These are phyloP conservation scores for Colletotrichum higginsianum DNA, from an alignment of 2,329 filamentous ascomycete species.

Conservation along the genomic window DNA sequence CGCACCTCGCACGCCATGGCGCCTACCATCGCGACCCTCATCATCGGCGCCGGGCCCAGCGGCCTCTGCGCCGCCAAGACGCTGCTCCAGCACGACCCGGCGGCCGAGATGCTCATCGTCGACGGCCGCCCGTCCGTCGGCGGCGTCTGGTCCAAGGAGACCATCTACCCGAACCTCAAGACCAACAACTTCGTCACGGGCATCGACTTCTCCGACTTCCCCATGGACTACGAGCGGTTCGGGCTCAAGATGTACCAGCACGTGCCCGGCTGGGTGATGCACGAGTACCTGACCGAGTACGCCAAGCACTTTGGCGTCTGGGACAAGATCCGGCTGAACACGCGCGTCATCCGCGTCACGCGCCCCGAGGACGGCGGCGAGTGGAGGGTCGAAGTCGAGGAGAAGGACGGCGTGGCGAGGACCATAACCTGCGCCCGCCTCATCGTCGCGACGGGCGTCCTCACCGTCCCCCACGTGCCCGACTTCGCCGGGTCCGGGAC, in stretches of 20 bases:
- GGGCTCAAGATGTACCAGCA: slow-evolving; percentile 55
- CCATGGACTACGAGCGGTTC: slow-evolving; percentile 50
- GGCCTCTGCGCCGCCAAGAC: slow-evolving; percentile 65
- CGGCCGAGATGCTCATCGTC: slow-evolving; percentile 57
- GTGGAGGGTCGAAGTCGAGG: slow-evolving; percentile 47
- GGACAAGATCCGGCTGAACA: slow-evolving; percentile 63
- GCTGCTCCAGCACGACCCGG: slow-evolving; percentile 59
- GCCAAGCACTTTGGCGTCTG: slow-evolving; percentile 67
- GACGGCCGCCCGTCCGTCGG: slow-evolving; percentile 58
- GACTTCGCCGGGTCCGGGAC: slow-evolving; percentile 61
- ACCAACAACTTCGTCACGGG: slow-evolving; percentile 59
- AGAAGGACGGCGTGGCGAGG: slow-evolving; percentile 15
- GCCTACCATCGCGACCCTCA: slow-evolving; percentile 42
- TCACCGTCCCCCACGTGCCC: slow-evolving; percentile 70
- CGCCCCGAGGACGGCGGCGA: slow-evolving; percentile 52
- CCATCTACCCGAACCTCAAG: slow-evolving; percentile 59
- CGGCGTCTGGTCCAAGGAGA: slow-evolving; percentile 59
- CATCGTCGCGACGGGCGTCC: slow-evolving; percentile 74
- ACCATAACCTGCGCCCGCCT: slow-evolving; percentile 60
- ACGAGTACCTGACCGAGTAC: slow-evolving; percentile 71
- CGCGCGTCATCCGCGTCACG: slow-evolving; percentile 64
- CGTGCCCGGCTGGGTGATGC: slow-evolving; percentile 70
- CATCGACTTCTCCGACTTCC: slow-evolving; percentile 57
- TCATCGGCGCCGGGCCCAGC: slow-evolving; percentile 49
- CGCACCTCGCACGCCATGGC: slow-evolving; percentile 11